Base-by-base conservation (phyloP, 495 filamentous ascomycete species). In the Talaromyces adpressus region DNA sequence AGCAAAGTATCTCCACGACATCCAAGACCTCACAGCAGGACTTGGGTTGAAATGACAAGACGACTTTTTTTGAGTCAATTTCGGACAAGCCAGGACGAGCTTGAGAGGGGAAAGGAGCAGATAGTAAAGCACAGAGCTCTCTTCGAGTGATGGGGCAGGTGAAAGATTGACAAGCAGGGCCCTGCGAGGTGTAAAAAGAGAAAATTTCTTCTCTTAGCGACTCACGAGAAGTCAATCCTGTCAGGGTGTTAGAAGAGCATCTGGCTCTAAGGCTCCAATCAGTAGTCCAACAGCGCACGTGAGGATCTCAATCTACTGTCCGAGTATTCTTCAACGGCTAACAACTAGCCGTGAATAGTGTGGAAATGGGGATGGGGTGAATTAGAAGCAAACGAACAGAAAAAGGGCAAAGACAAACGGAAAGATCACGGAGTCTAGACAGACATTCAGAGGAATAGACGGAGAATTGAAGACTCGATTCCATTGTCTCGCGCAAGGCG, bases 381-480 rank as follows among this genome's bases (percentile, higher is more conserved):
- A 53, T 27, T 14, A 53, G 11, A 27, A 53, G 51, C 51, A 53
- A 53, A 53, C 23, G 51, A 53, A 27, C 51, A 53, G 51, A 16
- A 12, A 30, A 27, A 53, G 20, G 9, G 23, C 12, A 23, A 23
- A 53, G 18, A 14, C 20, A 56, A 56, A 27, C 20, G 22, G 20
- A 22, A 56, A 25, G 23, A 56, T 56, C 20, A 27, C 6, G 12
- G 52, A 56, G 52, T 27, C 52, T 29, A 56, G 52, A 25, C 51
- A 56, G 22, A 56, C 52, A 27, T 16, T 27, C 14, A 22, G 49
- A 53, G 18, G 49, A 53, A 23, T 23, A 6, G 52, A 22, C 12
- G 52, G 52, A 56, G 27, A 58, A 36, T 58, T 58, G 56, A 34
- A 34, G 60, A 49, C 60, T 30, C 22, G 60, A 53, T 8, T 47